Percentiles rank a stretch among this genome's conserved stretches.
These are phyloP conservation scores for Chaetomidium leptoderma DNA, from an alignment of 495 filamentous ascomycete genomes.

Conservation along the genomic window DNA sequence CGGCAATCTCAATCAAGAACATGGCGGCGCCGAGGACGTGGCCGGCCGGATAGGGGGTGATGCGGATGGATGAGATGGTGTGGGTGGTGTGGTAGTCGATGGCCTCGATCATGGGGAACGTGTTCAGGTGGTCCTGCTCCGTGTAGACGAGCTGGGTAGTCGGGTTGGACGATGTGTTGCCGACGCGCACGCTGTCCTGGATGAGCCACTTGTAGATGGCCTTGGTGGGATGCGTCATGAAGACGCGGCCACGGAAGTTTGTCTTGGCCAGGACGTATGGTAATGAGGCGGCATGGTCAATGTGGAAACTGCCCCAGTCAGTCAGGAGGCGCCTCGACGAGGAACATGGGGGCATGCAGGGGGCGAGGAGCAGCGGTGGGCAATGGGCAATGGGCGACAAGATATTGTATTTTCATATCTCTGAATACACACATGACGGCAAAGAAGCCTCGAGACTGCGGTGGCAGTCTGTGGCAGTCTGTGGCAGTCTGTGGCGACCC, in stretches of 20 bases:
- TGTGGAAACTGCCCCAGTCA: slow-evolving; percentile 71
- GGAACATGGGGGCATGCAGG: slow-evolving; percentile 15
- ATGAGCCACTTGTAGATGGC: slow-evolving; percentile 99
- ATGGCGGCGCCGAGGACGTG: slow-evolving; percentile 98
- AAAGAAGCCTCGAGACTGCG: background rate
- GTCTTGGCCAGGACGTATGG: slow-evolving; percentile 97
- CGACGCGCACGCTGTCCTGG: slow-evolving; percentile 89
- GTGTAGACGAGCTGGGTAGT: slow-evolving; percentile 77
- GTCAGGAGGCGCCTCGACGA: slow-evolving; percentile 18
- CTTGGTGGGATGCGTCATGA: slow-evolving; percentile 98
- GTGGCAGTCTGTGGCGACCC: slow-evolving; percentile 11
- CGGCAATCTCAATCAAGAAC: slow-evolving; percentile 95
- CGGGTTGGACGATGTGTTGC: slow-evolving; percentile 71
- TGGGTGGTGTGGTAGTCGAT: slow-evolving; percentile 98
- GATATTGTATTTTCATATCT: slow-evolving; percentile 37
- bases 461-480: no score
- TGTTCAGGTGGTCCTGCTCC: slow-evolving; percentile 88
- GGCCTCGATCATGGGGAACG: slow-evolving; percentile 88
- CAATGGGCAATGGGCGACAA: slow-evolving; percentile 28
- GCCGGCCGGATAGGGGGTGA: slow-evolving; percentile 93
- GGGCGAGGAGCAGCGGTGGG: slow-evolving; percentile 25
- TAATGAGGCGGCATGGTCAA: slow-evolving; percentile 93
- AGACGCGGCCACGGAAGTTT: slow-evolving; percentile 91
- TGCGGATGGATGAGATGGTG: slow-evolving; percentile 90
- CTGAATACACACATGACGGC: slow-evolving; percentile 33